These are phyloP conservation scores for Diaporthe longicolla DNA, from an alignment of 2,329 filamentous ascomycete species.

Conservation along the genomic window DNA sequence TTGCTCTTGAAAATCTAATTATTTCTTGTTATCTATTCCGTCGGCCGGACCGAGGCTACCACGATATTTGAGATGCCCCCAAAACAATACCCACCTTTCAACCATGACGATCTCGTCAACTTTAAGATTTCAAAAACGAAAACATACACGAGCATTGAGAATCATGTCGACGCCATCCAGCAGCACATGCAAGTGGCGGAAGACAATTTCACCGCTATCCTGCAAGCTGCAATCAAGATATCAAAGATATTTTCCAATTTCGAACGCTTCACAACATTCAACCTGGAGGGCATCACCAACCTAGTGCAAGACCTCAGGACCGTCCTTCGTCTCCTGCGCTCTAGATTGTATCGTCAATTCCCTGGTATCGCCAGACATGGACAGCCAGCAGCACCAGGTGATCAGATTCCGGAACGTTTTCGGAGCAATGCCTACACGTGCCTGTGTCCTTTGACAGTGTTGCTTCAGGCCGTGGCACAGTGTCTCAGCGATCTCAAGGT, in stretches of 20 bases:
- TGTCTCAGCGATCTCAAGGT: background rate
- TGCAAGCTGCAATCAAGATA: background rate
- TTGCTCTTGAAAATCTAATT: no score
- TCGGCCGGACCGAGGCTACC: background rate
- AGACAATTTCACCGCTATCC: background rate
- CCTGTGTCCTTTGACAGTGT: background rate
- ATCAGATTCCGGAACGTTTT: background rate
- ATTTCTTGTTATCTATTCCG: no score
- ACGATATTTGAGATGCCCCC: background rate
- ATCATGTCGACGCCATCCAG: background rate
- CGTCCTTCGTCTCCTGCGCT: background rate
- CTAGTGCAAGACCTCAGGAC: background rate
- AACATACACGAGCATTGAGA: fast-evolving
- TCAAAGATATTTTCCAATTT: background rate
- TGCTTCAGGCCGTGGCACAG: background rate
- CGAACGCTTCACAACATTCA: background rate
- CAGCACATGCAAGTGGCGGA: background rate
- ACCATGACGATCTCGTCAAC: background rate
- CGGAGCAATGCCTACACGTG: background rate
- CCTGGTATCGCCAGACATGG: background rate
- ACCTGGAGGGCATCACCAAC: background rate
- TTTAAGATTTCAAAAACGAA: background rate
- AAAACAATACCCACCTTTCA: background rate
- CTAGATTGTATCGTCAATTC: background rate
- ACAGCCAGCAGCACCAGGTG: background rate